Conservation (phyloP, 257 asterid genomes). For the Linderniella brevidens region DNA sequence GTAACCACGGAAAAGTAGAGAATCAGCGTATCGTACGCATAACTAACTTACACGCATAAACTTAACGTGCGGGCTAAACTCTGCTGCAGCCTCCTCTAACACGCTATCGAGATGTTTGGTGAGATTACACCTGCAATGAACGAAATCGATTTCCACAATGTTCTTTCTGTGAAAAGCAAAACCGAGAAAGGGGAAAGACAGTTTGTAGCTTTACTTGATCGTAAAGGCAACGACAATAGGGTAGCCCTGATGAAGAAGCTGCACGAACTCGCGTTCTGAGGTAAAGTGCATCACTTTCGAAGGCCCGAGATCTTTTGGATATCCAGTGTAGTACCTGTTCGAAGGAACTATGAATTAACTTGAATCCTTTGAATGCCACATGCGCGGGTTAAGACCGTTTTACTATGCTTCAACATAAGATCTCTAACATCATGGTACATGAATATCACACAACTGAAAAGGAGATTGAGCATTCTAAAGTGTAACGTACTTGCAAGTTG, state of each 20-base stretch:
- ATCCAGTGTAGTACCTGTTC: slow-evolving; percentile 68
- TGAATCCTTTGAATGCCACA: too few species aligned
- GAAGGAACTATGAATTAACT: too few species aligned
- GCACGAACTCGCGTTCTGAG: slow-evolving; percentile 88
- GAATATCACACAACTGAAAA: too few species aligned
- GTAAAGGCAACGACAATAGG: slow-evolving; percentile 96
- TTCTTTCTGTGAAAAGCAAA: not conserved
- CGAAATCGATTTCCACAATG: slow-evolving; percentile 4
- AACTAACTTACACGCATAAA: slow-evolving; percentile 63
- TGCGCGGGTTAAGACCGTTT: too few species aligned
- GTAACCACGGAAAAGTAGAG: too few species aligned
- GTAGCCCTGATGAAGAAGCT: slow-evolving; percentile 83
- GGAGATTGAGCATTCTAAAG: too few species aligned
- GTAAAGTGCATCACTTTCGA: slow-evolving; percentile 70
- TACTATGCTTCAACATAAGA: too few species aligned
- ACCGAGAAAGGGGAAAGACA: slow-evolving; percentile 3
- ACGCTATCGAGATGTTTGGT: slow-evolving; percentile 80
- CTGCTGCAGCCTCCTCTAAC: slow-evolving; percentile 84
- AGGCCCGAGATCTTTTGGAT: slow-evolving; percentile 89
- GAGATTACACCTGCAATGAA: slow-evolving; percentile 51
- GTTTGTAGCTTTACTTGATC: slow-evolving; percentile 36
- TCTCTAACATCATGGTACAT: too few species aligned
- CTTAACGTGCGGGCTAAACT: slow-evolving; percentile 76
- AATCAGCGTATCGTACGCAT: too few species aligned
- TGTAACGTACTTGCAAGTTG: too few species aligned